Percentiles rank a stretch among this genome's conserved stretches.
Evolutionary conservation across 148 eudicot genomes (phyloP).

Genomic region (Arbutus unedo): DNA sequence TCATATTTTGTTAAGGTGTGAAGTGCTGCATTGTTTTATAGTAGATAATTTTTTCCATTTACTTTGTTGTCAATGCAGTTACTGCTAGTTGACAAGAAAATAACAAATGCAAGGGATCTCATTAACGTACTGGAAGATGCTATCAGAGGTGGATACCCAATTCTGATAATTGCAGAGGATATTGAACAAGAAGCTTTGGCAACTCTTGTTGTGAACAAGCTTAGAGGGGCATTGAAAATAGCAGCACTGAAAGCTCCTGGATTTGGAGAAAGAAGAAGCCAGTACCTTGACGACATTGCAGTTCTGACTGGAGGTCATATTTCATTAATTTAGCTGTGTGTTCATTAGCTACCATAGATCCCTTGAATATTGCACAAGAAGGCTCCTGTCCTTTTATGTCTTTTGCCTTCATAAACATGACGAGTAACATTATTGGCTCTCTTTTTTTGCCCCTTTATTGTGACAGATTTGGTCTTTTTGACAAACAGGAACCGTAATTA

Average conservation of each 20-base stretch:
- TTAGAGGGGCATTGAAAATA: conserved; percentile 69
- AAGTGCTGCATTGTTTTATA: neutral
- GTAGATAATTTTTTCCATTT: neutral
- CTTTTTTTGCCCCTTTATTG: neutral
- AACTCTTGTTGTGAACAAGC: conserved; percentile 73
- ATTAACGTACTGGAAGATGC: conserved; percentile 64
- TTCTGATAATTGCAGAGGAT: conserved; percentile 66
- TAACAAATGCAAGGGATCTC: conserved; percentile 65
- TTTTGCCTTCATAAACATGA: neutral
- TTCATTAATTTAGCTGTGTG: neutral
- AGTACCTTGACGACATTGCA: conserved; percentile 73
- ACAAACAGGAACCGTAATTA: conserved; percentile 45
- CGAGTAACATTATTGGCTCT: neutral
- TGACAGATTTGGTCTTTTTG: neutral
- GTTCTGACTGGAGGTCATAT: conserved; percentile 57
- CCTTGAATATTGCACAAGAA: neutral
- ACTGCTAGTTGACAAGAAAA: conserved; percentile 69
- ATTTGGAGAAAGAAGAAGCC: conserved; percentile 61
- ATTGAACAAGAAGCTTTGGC: conserved; percentile 78
- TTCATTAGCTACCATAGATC: neutral
- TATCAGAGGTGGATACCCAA: conserved; percentile 49
- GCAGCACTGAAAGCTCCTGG: conserved; percentile 83
- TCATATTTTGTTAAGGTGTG: neutral
- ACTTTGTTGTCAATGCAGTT: conserved; percentile 29
- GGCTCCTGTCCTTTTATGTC: neutral